Percentiles rank a stretch among this genome's conserved stretches.
These are phyloP conservation scores for Aspergillus campestris DNA, from an alignment of 495 filamentous ascomycete species.

Conservation along the genomic window DNA sequence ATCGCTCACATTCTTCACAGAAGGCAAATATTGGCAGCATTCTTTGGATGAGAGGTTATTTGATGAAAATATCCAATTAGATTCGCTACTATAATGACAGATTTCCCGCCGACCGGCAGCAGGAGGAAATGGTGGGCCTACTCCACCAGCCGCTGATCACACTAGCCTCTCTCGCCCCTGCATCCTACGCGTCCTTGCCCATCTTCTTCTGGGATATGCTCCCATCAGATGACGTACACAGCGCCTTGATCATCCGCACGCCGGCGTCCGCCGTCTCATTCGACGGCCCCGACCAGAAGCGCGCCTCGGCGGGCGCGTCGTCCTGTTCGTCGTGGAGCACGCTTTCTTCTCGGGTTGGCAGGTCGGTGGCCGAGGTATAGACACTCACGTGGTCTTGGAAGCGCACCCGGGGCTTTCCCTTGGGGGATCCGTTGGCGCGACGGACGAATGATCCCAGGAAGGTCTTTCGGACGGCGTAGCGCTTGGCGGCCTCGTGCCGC, in stretches of 20 bases:
- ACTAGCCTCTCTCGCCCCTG: not conserved
- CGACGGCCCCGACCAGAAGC: slow-evolving; percentile 25
- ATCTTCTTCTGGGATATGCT: not conserved
- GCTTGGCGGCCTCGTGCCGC: slow-evolving; percentile 63
- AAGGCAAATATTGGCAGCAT: no score
- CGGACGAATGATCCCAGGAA: slow-evolving; percentile 41
- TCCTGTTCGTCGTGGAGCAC: slow-evolving; percentile 18
- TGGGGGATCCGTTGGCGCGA: slow-evolving; percentile 5
- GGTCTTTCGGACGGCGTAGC: slow-evolving; percentile 62
- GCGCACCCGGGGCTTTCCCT: slow-evolving; percentile 23
- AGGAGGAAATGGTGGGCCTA: not conserved
- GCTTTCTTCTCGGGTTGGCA: slow-evolving; percentile 3
- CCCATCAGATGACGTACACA: slow-evolving; percentile 7
- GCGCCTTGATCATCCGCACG: slow-evolving; percentile 29
- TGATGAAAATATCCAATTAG: no score
- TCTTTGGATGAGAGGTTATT: no score
- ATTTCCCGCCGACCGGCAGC: no score
- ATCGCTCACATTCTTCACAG: no score
- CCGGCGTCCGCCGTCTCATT: slow-evolving; percentile 26
- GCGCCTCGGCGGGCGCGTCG: slow-evolving; percentile 19
- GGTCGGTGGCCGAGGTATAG: slow-evolving; percentile 17
- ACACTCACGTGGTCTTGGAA: slow-evolving; percentile 35
- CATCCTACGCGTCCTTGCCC: slow-evolving; percentile 3
- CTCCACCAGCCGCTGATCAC: not conserved
- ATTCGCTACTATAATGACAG: no score